Base-by-base conservation (phyloP, 2,329 filamentous ascomycete species). In the Triangularia setosa region DNA sequence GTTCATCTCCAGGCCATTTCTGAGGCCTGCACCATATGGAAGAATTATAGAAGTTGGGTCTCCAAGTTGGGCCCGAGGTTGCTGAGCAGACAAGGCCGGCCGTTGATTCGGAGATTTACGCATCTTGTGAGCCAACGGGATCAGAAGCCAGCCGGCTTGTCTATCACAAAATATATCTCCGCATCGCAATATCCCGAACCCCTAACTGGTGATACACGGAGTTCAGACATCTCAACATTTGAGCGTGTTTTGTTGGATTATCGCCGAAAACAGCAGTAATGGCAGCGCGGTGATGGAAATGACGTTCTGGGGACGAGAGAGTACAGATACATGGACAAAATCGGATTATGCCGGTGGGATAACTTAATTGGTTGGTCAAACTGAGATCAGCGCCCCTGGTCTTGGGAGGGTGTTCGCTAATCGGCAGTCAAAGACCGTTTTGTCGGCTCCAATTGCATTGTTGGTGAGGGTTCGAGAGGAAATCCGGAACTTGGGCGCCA, bases 381-480 rank as follows among this genome's bases (percentile, higher is more conserved):
- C 23, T 27, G 25, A 55, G 52, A 55, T 55, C 52, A 55, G 25
- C 52, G 23, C 52, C 52, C 52, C 52, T 55, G 23, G 52, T 27
- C 23, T 48, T 5, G 40, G 40, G 40, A 4, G 25, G 12, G 23
- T 25, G 27, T 60, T 60, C 58, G 58, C 58, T 60, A 60, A 60
- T 60, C 58, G 58, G 58, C 40, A 60, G 58, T 27, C 58, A 30
- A 53, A n/a, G 18, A 8, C 52, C 21, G 23, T 18, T 54, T 24
- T 24, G 40, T 48, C 40, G 52, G 52, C 23, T 28, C 52, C 52
- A 55, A 28, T 60, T 60, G 58, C 23, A 60, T 60, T 30, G 40
- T 60, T 30, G 40, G 40, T 21, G 58, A 60, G 58, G 35, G 40
- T 27, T 25, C 23, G 28, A 27, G 55, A 27, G 33, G 33, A 48